phyloP scores from a whole-genome alignment of 2,329 filamentous ascomycete species.

The Hysterium pulicare region DNA sequence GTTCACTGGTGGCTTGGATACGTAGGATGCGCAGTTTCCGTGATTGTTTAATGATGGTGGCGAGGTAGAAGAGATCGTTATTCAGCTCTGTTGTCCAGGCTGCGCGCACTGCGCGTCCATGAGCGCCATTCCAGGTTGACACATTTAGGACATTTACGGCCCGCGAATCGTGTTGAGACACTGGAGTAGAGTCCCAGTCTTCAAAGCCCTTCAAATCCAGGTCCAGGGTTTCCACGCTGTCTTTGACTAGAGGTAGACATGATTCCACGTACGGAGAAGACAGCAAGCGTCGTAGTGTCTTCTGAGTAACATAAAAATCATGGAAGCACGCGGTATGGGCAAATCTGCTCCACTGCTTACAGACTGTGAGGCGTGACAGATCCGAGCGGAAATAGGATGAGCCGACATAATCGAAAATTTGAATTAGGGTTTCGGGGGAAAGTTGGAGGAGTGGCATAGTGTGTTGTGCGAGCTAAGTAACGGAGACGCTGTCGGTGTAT shows the following conservation, averaged over 20 bases:
- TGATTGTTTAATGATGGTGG: conserved; percentile 16
- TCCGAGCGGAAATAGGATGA: no score
- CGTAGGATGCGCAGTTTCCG: conserved; percentile 17
- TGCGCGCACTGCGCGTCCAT: conserved; percentile 12
- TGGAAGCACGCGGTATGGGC: no score
- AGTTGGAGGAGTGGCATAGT: no score
- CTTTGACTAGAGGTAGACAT: conserved; percentile 18
- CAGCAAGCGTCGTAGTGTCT: no score
- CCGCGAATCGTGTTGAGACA: conserved; percentile 11
- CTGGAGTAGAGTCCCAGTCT: conserved; percentile 15
- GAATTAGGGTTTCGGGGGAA: no score
- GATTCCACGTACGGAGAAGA: no score
- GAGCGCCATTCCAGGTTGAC: conserved; percentile 11
- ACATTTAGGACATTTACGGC: conserved; percentile 9
- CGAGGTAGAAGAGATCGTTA: conserved; percentile 15
- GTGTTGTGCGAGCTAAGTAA: no score
- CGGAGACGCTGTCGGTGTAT: no score
- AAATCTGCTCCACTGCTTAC: no score
- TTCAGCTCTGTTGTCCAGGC: conserved; percentile 18
- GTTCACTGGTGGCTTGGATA: conserved; percentile 16
- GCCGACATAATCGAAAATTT: no score
- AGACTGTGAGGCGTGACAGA: no score
- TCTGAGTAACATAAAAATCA: no score
- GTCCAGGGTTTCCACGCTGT: conserved; percentile 17
- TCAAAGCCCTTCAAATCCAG: conserved; percentile 18